phyloP scores from a whole-genome alignment of 2,329 filamentous ascomycete genomes.

The Onygena corvina region DNA sequence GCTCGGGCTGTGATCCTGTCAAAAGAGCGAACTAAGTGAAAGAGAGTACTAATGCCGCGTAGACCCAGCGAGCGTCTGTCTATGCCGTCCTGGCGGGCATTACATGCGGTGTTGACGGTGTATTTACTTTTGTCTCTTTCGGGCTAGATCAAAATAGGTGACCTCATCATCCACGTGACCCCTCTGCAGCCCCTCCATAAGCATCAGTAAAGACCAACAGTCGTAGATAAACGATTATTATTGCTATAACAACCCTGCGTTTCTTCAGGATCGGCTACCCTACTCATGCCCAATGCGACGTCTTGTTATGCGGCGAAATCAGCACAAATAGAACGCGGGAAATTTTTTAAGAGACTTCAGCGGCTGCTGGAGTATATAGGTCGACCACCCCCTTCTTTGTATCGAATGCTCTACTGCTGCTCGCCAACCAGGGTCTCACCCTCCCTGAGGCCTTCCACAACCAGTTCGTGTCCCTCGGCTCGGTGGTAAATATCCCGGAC shows the following conservation, averaged over 20 bases:
- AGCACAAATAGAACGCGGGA: neutral
- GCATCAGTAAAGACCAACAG: too few relatives aligned
- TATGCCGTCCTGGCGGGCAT: neutral
- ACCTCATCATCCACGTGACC: neutral
- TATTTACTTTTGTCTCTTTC: conserved; percentile 6
- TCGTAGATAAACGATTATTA: too few relatives aligned
- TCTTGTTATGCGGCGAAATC: neutral
- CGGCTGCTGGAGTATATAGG: neutral
- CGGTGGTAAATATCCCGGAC: conserved; percentile 87
- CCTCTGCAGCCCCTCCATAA: neutral
- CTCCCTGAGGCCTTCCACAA: conserved; percentile 73
- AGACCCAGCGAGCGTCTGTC: neutral
- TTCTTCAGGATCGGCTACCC: too few relatives aligned
- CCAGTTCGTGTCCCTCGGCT: conserved; percentile 67
- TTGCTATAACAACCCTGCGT: neutral
- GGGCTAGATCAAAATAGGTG: conserved; percentile 6
- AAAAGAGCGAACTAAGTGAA: neutral
- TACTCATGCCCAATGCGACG: neutral
- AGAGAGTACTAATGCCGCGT: too few relatives aligned
- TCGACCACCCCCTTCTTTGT: neutral
- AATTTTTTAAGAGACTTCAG: neutral
- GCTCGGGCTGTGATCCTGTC: neutral
- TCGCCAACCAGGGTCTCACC: conserved; percentile 60
- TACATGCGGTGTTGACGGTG: neutral
- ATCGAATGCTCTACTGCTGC: conserved; percentile 38